phyloP scores from a whole-genome alignment of 345 rosid genomes.

The Iberis pinnata region DNA sequence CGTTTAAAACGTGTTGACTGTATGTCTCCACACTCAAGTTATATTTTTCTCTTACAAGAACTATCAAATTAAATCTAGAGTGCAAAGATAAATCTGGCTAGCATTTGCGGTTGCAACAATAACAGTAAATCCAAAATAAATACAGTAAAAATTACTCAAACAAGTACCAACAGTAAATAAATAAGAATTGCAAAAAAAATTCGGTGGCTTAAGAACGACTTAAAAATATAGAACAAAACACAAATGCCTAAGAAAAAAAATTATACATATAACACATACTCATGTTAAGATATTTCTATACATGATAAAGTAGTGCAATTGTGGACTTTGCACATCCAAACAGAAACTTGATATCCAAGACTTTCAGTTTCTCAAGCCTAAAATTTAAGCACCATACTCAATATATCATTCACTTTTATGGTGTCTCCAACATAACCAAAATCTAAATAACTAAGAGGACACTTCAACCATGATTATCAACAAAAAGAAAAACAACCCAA shows the following conservation, averaged over 20 bases:
- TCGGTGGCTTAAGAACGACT: background rate
- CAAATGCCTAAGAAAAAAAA: background rate
- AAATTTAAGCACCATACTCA: slow-evolving; percentile 24
- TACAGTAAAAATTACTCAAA: slow-evolving; percentile 5
- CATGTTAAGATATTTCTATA: slow-evolving; percentile 18
- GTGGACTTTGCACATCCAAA: slow-evolving; percentile 94
- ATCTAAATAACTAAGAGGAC: background rate
- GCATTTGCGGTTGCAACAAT: too few species aligned
- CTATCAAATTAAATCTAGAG: too few species aligned
- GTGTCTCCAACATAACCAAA: background rate
- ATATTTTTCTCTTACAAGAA: too few species aligned
- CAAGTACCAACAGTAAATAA: slow-evolving; percentile 3
- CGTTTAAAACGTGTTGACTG: slow-evolving; percentile 9
- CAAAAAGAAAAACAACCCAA: background rate
- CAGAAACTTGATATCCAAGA: slow-evolving; percentile 93
- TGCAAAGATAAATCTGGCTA: too few species aligned
- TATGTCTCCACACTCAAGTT: background rate
- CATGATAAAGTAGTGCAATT: slow-evolving; percentile 95
- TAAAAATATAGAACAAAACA: background rate
- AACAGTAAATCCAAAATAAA: too few species aligned
- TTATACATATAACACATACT: background rate
- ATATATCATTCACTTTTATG: slow-evolving; percentile 3
- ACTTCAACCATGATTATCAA: too few species aligned
- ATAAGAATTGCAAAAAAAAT: background rate
- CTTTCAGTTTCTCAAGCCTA: slow-evolving; percentile 97